Conservation (phyloP, 2,329 filamentous ascomycete species). For the Whalleya microplaca region DNA sequence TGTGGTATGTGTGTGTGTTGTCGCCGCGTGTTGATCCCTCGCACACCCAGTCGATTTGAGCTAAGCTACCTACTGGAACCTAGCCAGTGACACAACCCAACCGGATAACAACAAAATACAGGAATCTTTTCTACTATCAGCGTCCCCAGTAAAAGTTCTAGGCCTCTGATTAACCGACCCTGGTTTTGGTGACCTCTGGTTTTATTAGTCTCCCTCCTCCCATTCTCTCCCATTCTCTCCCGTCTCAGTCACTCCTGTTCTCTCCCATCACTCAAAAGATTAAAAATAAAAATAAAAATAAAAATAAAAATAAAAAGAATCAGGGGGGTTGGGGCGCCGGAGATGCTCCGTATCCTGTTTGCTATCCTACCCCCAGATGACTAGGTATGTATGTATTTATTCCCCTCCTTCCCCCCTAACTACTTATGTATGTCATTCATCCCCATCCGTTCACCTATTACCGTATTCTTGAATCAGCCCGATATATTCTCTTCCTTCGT, state of each 20-base stretch:
- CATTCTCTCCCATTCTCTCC: no score
- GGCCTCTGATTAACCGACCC: no score
- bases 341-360: background rate
- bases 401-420: background rate
- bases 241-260: no score
- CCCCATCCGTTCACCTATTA: background rate
- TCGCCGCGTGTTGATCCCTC: slow-evolving; percentile 5
- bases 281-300: slow-evolving; percentile 21
- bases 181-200: no score
- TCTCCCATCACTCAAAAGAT: no score
- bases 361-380: background rate
- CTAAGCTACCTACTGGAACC: no score
- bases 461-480: background rate
- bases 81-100: slow-evolving; percentile 7
- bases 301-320: slow-evolving; percentile 14
- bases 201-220: no score
- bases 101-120: no score
- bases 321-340: background rate
- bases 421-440: no score
- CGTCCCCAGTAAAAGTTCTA: no score
- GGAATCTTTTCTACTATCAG: no score
- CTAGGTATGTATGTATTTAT: no score
- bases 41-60: background rate
- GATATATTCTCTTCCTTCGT: background rate
- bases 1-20: background rate